Evolutionary conservation across 1,284 basidiomycete species (phyloP).

Genomic region (Takashimella koratensis): DNA sequence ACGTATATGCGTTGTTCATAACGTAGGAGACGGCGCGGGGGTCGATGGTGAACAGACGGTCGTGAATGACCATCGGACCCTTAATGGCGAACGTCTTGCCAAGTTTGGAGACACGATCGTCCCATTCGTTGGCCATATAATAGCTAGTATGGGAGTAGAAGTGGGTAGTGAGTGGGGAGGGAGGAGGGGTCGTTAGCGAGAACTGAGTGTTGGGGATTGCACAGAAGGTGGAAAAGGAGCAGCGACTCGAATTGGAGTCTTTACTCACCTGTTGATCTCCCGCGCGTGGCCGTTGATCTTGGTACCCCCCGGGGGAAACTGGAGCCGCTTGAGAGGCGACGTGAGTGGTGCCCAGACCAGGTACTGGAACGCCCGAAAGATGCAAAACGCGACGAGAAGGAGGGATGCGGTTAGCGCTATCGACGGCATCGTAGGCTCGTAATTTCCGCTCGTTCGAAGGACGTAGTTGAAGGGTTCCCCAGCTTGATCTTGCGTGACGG

Average conservation of each 20-base stretch:
- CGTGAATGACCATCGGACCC: slow-evolving; percentile 18
- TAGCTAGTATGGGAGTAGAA: slow-evolving; percentile 1
- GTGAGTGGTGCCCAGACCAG: slow-evolving; percentile 2
- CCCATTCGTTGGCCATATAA: slow-evolving; percentile 7
- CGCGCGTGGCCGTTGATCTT: slow-evolving; percentile 7
- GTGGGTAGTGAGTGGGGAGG: neutral
- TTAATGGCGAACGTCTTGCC: slow-evolving; percentile 20
- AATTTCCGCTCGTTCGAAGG: too few relatives aligned
- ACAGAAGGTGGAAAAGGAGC: too few relatives aligned
- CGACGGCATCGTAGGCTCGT: too few relatives aligned
- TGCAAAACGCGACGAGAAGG: neutral
- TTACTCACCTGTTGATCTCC: slow-evolving; percentile 11
- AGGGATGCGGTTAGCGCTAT: too few relatives aligned
- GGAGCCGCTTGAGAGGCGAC: slow-evolving; percentile 9
- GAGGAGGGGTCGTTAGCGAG: neutral
- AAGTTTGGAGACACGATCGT: slow-evolving; percentile 12
- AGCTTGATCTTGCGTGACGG: too few relatives aligned
- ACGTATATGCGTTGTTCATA: slow-evolving; percentile 16
- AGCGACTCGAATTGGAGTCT: too few relatives aligned
- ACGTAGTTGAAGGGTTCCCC: too few relatives aligned
- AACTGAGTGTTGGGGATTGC: too few relatives aligned
- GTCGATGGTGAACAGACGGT: slow-evolving; percentile 27
- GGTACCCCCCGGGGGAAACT: slow-evolving; percentile 10
- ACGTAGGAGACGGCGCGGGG: slow-evolving; percentile 21
- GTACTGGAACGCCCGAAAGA: neutral